These are phyloP conservation scores for Alternaria metachromatica DNA, from an alignment of 2,329 filamentous ascomycete species.

Conservation along the genomic window DNA sequence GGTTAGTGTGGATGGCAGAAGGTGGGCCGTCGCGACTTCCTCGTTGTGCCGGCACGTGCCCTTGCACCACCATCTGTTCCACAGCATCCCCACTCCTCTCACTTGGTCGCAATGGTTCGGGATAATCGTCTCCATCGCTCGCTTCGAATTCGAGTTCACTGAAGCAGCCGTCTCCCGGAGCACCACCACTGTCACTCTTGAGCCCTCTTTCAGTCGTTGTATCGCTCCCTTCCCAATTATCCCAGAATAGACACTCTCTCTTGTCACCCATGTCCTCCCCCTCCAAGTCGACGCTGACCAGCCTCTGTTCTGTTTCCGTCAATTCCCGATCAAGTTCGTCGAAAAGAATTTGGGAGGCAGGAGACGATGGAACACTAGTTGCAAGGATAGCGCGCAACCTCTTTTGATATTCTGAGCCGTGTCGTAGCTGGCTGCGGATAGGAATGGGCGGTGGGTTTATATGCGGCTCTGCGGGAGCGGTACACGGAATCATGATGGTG, in stretches of 20 bases:
- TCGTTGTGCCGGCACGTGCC: neutral
- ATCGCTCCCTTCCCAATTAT: neutral
- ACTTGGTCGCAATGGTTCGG: neutral
- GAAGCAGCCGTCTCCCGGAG: neutral
- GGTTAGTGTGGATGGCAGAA: neutral
- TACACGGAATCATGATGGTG: slow-evolving; percentile 1
- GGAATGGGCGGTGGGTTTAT: slow-evolving; percentile 10
- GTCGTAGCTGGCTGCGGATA: slow-evolving; percentile 4
- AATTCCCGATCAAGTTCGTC: slow-evolving; percentile 5
- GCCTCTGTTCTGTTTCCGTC: slow-evolving; percentile 2
- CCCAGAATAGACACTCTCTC: neutral
- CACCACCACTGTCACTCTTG: neutral
- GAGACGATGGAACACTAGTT: neutral
- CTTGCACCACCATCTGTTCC: neutral
- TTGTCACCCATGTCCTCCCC: neutral
- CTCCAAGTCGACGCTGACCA: neutral
- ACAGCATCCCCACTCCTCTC: neutral
- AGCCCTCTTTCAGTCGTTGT: neutral
- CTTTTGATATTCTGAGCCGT: neutral
- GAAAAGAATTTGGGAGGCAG: neutral
- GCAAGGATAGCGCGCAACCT: neutral
- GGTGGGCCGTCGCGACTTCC: neutral
- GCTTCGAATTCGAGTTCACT: neutral
- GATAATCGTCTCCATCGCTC: neutral
- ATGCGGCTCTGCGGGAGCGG: neutral